Base-by-base conservation (phyloP, 306 rosid genomes). In the Mimosa pudica region DNA sequence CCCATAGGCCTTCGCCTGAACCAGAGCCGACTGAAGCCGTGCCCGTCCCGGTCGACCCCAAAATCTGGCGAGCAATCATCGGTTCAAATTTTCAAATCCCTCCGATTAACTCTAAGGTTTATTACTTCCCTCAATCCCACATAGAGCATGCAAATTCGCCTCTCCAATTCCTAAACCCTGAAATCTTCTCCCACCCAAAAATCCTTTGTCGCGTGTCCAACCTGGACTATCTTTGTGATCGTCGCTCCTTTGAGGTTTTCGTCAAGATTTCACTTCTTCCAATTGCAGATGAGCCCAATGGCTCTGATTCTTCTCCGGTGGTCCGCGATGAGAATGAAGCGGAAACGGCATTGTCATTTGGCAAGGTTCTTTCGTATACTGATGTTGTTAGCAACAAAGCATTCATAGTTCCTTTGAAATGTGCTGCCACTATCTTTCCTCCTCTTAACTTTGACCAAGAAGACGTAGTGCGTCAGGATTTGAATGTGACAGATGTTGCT, bases 81-180 rank as follows among this genome's bases (percentile, higher is more conserved):
- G 90, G 93, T 0, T 38, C 74, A 72, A 57, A 83, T 41, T 84
- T 82, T 14, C 74, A 80, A n/a, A 82, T 85, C 52, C 93, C 90
- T 6, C 60, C 70, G n/a, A 57, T 86, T 12, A 64, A 81, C 67
- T 91, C 96, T 62, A 79, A 83, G 82, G 96, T 88, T 62, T 89
- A 89, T 51, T 91, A 91, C 84, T 89, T 91, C 74, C 88, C 90
- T 0, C 89, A 89, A 35, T 93, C 92, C 16, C 96, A 89, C 61
- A 63, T 88, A 0, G 88, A 91, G 68, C 92, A 89, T 11, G 61
- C 85, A 24, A 24, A 24, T 3, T 64, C 80, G 1, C 48, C 82
- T 47, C 90, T 86, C 3, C 49, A 62, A 10, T 58, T 17, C 3
- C 82, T 80, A 12, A 77, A 90, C 0, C 79, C 75, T 13, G 63